Evolutionary conservation across 2,329 filamentous ascomycete species (phyloP), one percentile per base, ranked within the genome.

Genomic region (Claviceps sorghi): DNA sequence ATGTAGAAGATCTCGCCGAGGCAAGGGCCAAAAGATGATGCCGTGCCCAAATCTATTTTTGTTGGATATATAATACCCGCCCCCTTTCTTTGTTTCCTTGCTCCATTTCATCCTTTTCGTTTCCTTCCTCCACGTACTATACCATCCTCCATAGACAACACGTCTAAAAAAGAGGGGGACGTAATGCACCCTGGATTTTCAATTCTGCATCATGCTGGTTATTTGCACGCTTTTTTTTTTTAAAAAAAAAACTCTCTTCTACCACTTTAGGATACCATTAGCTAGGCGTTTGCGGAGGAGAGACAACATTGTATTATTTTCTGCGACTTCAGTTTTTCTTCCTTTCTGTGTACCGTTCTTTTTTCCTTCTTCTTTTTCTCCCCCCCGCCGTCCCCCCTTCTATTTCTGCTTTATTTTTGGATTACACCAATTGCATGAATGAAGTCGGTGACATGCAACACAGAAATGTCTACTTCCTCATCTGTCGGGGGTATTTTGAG

Each of bases 1-100:
- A 65, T 52, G 68, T 76, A 7, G 69, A 58, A 3, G 74, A 76
- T 53, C 55, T 76, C 54, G 53, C 58, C 43, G 38, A 22, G 52
- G 17, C 13, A 11, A n/a, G 34, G 36, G 19, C 8, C 29, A 17
- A n/a, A 8, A 11, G 48, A 34, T 19, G 17, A 32, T 8, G 4
- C 30, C 6, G 22, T 15, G 15, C 36, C n/a, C 4, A n/a, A n/a
- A 5, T 3, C 34, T 38, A n/a, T 26, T 13, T 13, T 15, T 10
- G n/a, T 26, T 43, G 11, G 13, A 43, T 26, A 43, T n/a, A n/a
- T n/a, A n/a, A n/a, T n/a, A n/a, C n/a, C n/a, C n/a, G n/a, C n/a
- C n/a, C n/a, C n/a, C n/a, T n/a, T 43, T 22, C 48, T 22, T 10
- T 22, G 30, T 17, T 44, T 44, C 4, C 17, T 10, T 42, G n/a